These are phyloP conservation scores for Phytophthora sansomeana DNA, from an alignment of 352 stramenopile genomes.

Conservation along the genomic window DNA sequence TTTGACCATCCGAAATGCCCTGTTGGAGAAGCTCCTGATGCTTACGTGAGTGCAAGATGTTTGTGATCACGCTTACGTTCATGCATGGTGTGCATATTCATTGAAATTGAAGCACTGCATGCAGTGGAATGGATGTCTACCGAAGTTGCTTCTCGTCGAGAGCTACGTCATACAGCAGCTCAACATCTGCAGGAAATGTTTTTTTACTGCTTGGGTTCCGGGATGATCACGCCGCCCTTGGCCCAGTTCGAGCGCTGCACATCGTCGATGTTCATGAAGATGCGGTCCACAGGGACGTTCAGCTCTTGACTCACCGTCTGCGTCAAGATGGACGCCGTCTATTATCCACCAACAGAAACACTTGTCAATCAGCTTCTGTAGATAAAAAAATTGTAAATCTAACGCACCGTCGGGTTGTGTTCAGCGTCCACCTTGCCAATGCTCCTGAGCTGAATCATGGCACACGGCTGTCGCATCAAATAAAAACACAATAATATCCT, in stretches of 20 bases:
- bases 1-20: too few relatives aligned
- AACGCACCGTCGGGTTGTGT: conserved; percentile 52
- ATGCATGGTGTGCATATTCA: too few relatives aligned
- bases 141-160: too few relatives aligned
- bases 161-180: too few relatives aligned
- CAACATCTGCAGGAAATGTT: too few relatives aligned
- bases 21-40: too few relatives aligned
- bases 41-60: too few relatives aligned
- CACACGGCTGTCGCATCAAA: conserved; percentile 48
- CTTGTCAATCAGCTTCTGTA: not conserved
- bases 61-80: too few relatives aligned
- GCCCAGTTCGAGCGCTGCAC: conserved; percentile 57
- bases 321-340: conserved; percentile 57
- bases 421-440: conserved; percentile 63
- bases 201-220: conserved; percentile 41
- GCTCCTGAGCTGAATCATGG: conserved; percentile 60
- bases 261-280: conserved; percentile 70
- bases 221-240: conserved; percentile 47
- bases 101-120: too few relatives aligned
- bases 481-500: not conserved
- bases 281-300: conserved; percentile 45
- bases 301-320: conserved; percentile 52
- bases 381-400: not conserved
- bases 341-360: not conserved
- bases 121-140: too few relatives aligned